phyloP scores from a whole-genome alignment of 2,329 filamentous ascomycete genomes.

The Aspergillus sp. region DNA sequence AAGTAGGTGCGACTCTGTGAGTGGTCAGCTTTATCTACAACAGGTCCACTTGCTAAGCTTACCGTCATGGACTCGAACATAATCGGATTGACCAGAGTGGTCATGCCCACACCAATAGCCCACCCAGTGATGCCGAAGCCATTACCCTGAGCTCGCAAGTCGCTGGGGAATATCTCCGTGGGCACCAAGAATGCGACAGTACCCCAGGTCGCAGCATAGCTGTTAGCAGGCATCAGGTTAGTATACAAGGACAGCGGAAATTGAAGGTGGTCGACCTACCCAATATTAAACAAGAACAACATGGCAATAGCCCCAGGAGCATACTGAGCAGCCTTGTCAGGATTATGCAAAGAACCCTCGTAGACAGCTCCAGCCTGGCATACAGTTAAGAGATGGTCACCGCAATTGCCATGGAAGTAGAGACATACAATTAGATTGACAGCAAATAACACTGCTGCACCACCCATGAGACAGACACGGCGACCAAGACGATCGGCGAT shows the following conservation, averaged over 20 bases:
- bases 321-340: slow-evolving; percentile 29
- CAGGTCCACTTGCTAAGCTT: too few relatives aligned
- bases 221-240: background rate
- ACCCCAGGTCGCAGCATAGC: slow-evolving; percentile 47
- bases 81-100: slow-evolving; percentile 46
- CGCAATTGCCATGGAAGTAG: background rate
- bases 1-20: slow-evolving; percentile 42
- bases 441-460: slow-evolving; percentile 33
- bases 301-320: slow-evolving; percentile 44
- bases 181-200: slow-evolving; percentile 47
- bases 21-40: too few relatives aligned
- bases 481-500: slow-evolving; percentile 48
- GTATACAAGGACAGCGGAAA: background rate
- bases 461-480: slow-evolving; percentile 35
- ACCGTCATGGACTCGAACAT: slow-evolving; percentile 41
- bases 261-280: slow-evolving; percentile 5
- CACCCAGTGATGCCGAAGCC: slow-evolving; percentile 54
- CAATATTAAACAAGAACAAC: slow-evolving; percentile 38
- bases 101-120: slow-evolving; percentile 53
- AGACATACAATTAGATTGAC: slow-evolving; percentile 38
- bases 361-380: slow-evolving; percentile 35
- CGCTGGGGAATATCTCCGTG: slow-evolving; percentile 53
- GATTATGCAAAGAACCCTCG: slow-evolving; percentile 33
- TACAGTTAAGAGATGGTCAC: too few relatives aligned
- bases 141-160: slow-evolving; percentile 54